phyloP scores from a whole-genome alignment of 1,139 yeast genomes.

The Magnusiomyces ingens region DNA sequence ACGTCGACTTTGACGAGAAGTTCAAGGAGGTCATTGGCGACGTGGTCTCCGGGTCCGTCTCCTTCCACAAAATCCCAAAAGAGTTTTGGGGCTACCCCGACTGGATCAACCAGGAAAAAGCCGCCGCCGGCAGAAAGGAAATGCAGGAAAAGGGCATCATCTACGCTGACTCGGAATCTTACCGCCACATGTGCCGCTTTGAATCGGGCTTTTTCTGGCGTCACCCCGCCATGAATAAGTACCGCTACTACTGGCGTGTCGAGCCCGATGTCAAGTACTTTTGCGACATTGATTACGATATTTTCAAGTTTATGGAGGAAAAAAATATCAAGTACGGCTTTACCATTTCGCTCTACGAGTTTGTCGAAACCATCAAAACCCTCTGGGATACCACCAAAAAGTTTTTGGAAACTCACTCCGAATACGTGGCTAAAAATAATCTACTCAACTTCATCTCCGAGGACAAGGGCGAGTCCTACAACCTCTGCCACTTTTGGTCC shows the following conservation, averaged over 20 bases:
- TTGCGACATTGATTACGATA: slow-evolving; percentile 80
- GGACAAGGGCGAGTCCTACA: slow-evolving; percentile 62
- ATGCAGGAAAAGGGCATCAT: slow-evolving; percentile 47
- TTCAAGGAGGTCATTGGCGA: slow-evolving; percentile 43
- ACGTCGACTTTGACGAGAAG: slow-evolving; percentile 49
- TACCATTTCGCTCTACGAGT: slow-evolving; percentile 81
- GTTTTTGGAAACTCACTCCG: slow-evolving; percentile 59
- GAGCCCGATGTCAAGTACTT: slow-evolving; percentile 80
- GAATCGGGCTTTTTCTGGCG: slow-evolving; percentile 90
- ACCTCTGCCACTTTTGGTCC: slow-evolving; percentile 88
- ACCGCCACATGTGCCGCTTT: slow-evolving; percentile 88
- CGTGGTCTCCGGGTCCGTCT: slow-evolving; percentile 53
- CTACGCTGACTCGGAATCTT: slow-evolving; percentile 62
- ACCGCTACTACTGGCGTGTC: slow-evolving; percentile 92
- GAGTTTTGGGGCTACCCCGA: slow-evolving; percentile 78
- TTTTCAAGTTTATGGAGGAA: slow-evolving; percentile 77
- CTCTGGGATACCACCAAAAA: slow-evolving; percentile 72
- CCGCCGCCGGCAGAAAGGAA: slow-evolving; percentile 45
- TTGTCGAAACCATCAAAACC: slow-evolving; percentile 69
- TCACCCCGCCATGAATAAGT: slow-evolving; percentile 63
- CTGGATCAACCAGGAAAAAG: slow-evolving; percentile 56
- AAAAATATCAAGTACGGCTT: slow-evolving; percentile 71
- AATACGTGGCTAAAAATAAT: slow-evolving; percentile 49
- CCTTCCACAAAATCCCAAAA: slow-evolving; percentile 58
- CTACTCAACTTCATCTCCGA: slow-evolving; percentile 63